Base-by-base conservation (phyloP, 331 rosid species). In the Phaseolus coccineus region DNA sequence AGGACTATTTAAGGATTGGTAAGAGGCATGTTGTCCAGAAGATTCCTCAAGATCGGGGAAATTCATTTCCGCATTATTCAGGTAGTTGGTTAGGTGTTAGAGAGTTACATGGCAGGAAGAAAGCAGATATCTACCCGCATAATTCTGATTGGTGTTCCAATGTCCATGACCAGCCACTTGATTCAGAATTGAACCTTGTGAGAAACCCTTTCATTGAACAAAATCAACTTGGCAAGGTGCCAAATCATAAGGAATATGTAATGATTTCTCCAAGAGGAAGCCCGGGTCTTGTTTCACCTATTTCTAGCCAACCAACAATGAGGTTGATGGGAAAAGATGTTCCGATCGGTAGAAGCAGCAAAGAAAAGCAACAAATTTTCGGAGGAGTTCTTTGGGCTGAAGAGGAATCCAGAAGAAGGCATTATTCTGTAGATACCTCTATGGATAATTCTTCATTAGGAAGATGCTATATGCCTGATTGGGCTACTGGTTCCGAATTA, bases 321-420 rank as follows among this genome's bases (percentile, higher is more conserved):
- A 86, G 96, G 62, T 81, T 94, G 86, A 92, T 90, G 93, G 96
- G 96, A 15, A 92, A 88, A 88, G 97, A 92, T 88, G 93, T 92
- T 77, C 86, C 89, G 4, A 85, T 92, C 77, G 89, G 94, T 77
- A 85, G 84, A 76, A 90, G 82, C 88, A 86, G 81, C 84, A 58
- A 53, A 77, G 91, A 82, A 50, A 74, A 73, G 67, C 87, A 85
- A 67, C 87, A 85, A 9, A 68, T 74, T 63, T 89, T 76, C 52
- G 87, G 82, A 22, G 88, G 83, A 52, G 90, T 78, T 64, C 63
- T 78, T 80, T 82, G 91, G 96, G 78, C 80, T 22, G 90, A 77
- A 40, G 83, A 83, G 73, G 88, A 84, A 82, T 77, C 85, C 48
- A 83, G 84, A 58, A 64, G 84, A 25, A 89, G 81, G 64, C 74